Evolutionary conservation across 2,329 filamentous ascomycete species (phyloP).

Genomic region (Apiospora arundinis): DNA sequence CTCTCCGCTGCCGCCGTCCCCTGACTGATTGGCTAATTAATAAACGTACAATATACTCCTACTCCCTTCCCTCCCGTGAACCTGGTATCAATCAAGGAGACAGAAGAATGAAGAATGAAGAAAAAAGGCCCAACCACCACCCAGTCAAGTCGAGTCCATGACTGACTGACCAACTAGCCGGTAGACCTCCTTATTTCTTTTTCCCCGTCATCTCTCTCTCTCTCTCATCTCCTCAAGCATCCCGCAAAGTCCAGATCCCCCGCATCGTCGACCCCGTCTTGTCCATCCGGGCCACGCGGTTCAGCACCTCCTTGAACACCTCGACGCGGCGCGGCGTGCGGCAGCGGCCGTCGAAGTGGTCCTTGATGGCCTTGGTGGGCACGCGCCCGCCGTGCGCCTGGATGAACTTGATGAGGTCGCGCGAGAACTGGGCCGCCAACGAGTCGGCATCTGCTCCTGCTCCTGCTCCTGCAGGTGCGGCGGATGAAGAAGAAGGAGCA

Average conservation of each 20-base stretch:
- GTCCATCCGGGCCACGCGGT: conserved; percentile 76
- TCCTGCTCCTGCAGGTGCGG: conserved; percentile 41
- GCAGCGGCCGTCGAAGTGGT: conserved; percentile 87
- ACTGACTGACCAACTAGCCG: no score
- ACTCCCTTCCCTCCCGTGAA: neutral
- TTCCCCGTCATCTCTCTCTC: no score
- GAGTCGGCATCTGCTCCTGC: neutral
- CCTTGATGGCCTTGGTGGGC: conserved; percentile 83
- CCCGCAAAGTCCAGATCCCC: conserved; percentile 52
- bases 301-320: conserved; percentile 83
- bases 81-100: neutral
- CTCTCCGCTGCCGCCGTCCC: no score
- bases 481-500: neutral
- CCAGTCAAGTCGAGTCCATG: no score
- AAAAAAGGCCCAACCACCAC: no score
- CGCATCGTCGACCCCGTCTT: conserved; percentile 59
- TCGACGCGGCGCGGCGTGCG: conserved; percentile 70
- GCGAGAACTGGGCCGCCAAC: conserved; percentile 4
- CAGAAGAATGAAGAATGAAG: neutral
- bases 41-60: neutral
- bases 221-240: no score
- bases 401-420: conserved; percentile 67
- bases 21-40: neutral
- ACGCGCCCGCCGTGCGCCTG: conserved; percentile 77
- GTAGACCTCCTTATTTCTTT: no score